A percentile compares a stretch with the other conserved stretches of the same genome.
phyloP scores from a whole-genome alignment of 1,284 basidiomycete genomes.

The Cryptococcus floricola region DNA sequence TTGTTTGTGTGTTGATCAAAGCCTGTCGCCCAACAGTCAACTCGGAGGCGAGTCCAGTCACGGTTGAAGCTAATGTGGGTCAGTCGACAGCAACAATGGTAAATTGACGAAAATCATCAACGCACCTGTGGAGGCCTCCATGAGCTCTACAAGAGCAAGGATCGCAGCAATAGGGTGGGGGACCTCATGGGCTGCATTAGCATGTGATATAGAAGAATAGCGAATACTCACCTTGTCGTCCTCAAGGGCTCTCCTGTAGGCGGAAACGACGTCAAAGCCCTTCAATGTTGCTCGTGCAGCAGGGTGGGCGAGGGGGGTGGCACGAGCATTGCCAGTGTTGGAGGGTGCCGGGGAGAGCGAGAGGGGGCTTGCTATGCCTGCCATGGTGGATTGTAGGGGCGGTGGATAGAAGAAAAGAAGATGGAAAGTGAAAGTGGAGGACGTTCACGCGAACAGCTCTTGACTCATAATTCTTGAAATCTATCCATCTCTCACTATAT shows the following conservation, averaged over 20 bases:
- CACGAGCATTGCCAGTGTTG: neutral
- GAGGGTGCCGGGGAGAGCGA: conserved; percentile 14
- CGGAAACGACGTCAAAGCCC: conserved; percentile 42
- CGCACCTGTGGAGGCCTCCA: conserved; percentile 47
- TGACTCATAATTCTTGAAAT: neutral
- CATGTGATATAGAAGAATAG: neutral
- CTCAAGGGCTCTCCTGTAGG: conserved; percentile 41
- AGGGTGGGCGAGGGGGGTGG: neutral
- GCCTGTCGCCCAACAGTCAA: conserved; percentile 34
- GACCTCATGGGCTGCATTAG: conserved; percentile 15
- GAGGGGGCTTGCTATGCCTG: conserved; percentile 11
- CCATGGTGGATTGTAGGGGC: neutral
- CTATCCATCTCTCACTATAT: too few relatives aligned
- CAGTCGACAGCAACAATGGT: neutral
- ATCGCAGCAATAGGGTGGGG: conserved; percentile 52
- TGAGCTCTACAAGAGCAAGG: conserved; percentile 46
- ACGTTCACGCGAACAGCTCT: neutral
- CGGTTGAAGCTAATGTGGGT: conserved; percentile 34
- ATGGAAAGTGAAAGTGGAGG: conserved; percentile 3
- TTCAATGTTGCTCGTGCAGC: conserved; percentile 1
- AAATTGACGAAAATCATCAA: neutral
- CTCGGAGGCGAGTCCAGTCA: conserved; percentile 44
- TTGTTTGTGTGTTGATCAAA: conserved; percentile 42
- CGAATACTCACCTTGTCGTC: conserved; percentile 40
- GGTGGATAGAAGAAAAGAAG: conserved; percentile 1